Conservation (phyloP, 108 stramenopile species). For the Asterionellopsis glacialis region DNA sequence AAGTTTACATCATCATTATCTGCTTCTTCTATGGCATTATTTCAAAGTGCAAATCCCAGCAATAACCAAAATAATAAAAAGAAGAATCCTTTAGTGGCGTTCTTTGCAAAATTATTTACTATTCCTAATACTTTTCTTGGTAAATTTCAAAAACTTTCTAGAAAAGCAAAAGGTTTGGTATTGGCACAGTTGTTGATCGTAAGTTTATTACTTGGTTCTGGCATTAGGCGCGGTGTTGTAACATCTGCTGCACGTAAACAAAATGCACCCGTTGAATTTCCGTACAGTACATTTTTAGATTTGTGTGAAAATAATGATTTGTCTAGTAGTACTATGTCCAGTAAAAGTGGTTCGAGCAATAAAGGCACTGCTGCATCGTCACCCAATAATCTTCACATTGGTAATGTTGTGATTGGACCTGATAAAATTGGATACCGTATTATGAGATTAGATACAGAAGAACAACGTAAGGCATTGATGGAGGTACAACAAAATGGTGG, state of each 20-base stretch:
- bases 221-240: background rate
- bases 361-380: no score
- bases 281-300: slow-evolving; percentile 71
- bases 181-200: slow-evolving; percentile 16
- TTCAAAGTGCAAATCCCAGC: no score
- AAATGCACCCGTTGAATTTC: slow-evolving; percentile 52
- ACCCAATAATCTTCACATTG: slow-evolving; percentile 15
- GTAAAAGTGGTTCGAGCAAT: slow-evolving; percentile 28
- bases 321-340: slow-evolving; percentile 18
- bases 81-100: no score
- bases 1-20: no score
- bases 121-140: no score
- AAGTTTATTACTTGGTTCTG: slow-evolving; percentile 15
- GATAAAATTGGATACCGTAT: slow-evolving; percentile 54
- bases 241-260: background rate
- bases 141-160: slow-evolving; percentile 8
- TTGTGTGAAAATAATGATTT: slow-evolving; percentile 43
- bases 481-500: slow-evolving; percentile 23
- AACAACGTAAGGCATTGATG: slow-evolving; percentile 21
- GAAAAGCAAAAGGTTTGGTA: slow-evolving; percentile 22
- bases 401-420: slow-evolving; percentile 52
- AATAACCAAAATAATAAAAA: no score
- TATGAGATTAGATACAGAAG: slow-evolving; percentile 22
- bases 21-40: no score
- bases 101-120: no score